Evolutionary conservation across 179 eudicot species (phyloP).

Genomic region (Pouteria campechiana): DNA sequence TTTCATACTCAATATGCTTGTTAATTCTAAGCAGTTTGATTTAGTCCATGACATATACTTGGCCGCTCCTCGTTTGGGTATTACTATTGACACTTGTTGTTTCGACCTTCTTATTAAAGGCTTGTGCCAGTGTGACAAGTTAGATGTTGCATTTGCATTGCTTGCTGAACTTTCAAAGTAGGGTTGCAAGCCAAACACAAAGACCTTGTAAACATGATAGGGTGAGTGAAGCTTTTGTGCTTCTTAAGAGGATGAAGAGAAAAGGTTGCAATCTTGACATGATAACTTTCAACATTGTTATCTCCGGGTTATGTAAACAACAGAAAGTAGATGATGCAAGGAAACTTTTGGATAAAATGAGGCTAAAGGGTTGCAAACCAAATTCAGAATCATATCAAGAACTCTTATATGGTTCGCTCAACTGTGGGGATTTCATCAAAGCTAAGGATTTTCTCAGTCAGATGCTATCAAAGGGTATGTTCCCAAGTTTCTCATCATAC

Average conservation of each 20-base stretch:
- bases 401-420: conserved; percentile 66
- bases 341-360: conserved; percentile 47
- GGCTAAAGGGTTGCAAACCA: conserved; percentile 65
- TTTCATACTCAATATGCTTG: conserved; percentile 65
- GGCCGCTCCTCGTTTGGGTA: conserved; percentile 45
- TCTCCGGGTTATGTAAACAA: conserved; percentile 52
- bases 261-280: conserved; percentile 54
- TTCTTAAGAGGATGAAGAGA: conserved; percentile 66
- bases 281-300: conserved; percentile 47
- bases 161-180: conserved; percentile 81
- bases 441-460: conserved; percentile 37
- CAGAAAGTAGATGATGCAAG: conserved; percentile 59
- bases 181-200: conserved; percentile 47
- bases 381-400: conserved; percentile 70
- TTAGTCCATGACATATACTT: conserved; percentile 39
- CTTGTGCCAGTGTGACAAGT: conserved; percentile 44
- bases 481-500: conserved; percentile 63
- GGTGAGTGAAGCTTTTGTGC: conserved; percentile 57
- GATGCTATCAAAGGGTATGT: conserved; percentile 44
- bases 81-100: conserved; percentile 66
- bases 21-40: conserved; percentile 46
- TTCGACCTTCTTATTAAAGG: conserved; percentile 86
- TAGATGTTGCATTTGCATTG: conserved; percentile 63
- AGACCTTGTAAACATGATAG: conserved; percentile 53
- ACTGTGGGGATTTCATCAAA: conserved; percentile 28